phyloP scores from a whole-genome alignment of 495 filamentous ascomycete genomes.

The Venustampulla echinocandica region DNA sequence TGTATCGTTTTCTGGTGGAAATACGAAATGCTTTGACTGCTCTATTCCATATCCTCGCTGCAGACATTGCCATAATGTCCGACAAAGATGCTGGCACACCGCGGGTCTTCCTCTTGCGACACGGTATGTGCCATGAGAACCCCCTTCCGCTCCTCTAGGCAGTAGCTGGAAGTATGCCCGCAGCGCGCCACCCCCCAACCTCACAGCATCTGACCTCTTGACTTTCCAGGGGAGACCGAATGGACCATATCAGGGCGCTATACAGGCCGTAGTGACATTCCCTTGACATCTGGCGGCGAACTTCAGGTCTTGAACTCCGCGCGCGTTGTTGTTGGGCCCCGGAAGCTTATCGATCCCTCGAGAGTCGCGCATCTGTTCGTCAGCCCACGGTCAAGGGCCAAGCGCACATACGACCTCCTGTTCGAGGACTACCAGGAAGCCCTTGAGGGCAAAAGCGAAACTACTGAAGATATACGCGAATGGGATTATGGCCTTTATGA shows the following conservation, averaged over 20 bases:
- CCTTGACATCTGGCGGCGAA: constrained; percentile 63
- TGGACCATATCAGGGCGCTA: constrained; percentile 76
- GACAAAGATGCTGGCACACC: constrained; percentile 47
- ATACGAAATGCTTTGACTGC: too few species aligned
- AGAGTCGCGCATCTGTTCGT: constrained; percentile 64
- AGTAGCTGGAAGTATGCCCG: not conserved
- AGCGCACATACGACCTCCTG: constrained; percentile 64
- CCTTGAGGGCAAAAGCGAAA: constrained; percentile 38
- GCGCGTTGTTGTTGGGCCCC: constrained; percentile 56
- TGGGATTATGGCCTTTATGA: constrained; percentile 81
- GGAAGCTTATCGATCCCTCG: constrained; percentile 59
- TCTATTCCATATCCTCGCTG: too few species aligned
- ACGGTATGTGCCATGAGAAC: constrained; percentile 32
- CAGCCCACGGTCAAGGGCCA: constrained; percentile 63
- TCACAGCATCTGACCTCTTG: too few species aligned
- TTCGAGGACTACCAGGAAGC: constrained; percentile 38
- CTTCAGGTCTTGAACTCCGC: constrained; percentile 57
- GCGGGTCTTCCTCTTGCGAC: constrained; percentile 69
- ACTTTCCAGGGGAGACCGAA: constrained; percentile 54
- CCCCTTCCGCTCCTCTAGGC: not conserved
- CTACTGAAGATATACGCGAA: constrained; percentile 58
- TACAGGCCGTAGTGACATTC: constrained; percentile 65
- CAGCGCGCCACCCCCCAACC: too few species aligned
- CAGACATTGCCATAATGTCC: too few species aligned
- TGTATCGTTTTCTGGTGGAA: too few species aligned